Conservation (phyloP, 139 green algal species). For the Astrephomene gubernaculifera region DNA sequence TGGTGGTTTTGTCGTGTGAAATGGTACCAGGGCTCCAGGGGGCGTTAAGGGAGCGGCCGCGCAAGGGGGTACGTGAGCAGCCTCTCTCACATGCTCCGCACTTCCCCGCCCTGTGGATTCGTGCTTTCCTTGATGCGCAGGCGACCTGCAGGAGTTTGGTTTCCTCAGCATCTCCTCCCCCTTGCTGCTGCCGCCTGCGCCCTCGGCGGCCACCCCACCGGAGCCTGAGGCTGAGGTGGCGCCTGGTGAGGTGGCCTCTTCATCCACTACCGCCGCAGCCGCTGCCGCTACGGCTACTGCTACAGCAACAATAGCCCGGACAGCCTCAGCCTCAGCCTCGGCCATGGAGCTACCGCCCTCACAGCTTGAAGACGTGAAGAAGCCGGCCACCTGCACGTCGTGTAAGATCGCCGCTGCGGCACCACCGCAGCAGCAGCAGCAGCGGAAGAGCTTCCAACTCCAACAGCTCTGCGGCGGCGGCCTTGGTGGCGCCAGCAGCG, state of each 20-base stretch:
- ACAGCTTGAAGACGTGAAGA: too few species aligned
- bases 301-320: too few species aligned
- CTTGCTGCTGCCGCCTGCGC: slow-evolving; percentile 32
- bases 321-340: not conserved
- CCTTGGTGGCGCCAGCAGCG: not conserved
- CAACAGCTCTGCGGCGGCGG: not conserved
- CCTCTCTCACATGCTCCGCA: too few species aligned
- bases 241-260: too few species aligned
- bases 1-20: not conserved
- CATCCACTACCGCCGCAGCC: too few species aligned
- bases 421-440: slow-evolving; percentile 16
- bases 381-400: too few species aligned
- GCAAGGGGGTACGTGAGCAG: not conserved
- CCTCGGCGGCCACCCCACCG: not conserved
- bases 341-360: not conserved
- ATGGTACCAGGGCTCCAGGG: not conserved
- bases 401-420: too few species aligned
- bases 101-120: too few species aligned
- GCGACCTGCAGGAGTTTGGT: slow-evolving; percentile 82
- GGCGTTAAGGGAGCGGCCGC: too few species aligned
- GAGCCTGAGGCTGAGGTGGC: not conserved
- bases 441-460: not conserved
- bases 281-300: not conserved
- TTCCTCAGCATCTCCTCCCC: slow-evolving; percentile 66
- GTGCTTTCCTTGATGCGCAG: not conserved